Percentiles rank a stretch among this genome's conserved stretches.
Evolutionary conservation across 371 early-diverging fungal genomes (phyloP).

Genomic region (Actinomortierella wolfii): DNA sequence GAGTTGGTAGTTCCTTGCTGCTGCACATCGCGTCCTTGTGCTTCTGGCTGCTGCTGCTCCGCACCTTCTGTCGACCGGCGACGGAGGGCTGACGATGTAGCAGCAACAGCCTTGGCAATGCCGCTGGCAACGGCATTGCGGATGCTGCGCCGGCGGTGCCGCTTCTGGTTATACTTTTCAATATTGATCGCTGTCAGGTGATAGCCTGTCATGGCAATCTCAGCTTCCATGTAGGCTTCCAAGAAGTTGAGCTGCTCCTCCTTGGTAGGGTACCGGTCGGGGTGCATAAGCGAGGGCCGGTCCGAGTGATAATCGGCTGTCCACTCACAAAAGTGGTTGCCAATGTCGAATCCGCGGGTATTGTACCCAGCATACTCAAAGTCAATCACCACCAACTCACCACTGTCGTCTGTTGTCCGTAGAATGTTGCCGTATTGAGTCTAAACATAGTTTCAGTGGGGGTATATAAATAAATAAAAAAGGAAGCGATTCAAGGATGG

Average conservation of each 20-base stretch:
- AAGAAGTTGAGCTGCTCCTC: slow-evolving; percentile 65
- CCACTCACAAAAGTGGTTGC: slow-evolving; percentile 93
- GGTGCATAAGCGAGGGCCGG: slow-evolving; percentile 55
- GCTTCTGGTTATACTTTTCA: slow-evolving; percentile 17
- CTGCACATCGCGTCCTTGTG: no score
- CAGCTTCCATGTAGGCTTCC: slow-evolving; percentile 67
- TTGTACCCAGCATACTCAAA: slow-evolving; percentile 91
- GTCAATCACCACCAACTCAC: slow-evolving; percentile 75
- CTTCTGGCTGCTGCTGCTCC: no score
- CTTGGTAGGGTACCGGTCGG: slow-evolving; percentile 58
- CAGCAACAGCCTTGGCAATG: no score
- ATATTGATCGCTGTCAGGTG: slow-evolving; percentile 39
- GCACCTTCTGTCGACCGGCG: no score
- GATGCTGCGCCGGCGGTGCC: no score
- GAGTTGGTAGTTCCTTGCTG: no score
- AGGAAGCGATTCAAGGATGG: not conserved
- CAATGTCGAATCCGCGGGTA: slow-evolving; percentile 82
- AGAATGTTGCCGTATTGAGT: slow-evolving; percentile 87
- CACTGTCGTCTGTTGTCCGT: slow-evolving; percentile 49
- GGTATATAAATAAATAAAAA: slow-evolving; percentile 2
- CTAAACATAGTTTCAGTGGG: slow-evolving; percentile 27
- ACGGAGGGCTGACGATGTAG: no score
- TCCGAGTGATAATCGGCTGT: slow-evolving; percentile 77
- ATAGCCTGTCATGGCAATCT: slow-evolving; percentile 46
- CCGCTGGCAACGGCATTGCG: no score